Conservation (phyloP, 2,329 filamentous ascomycete species). For the Juglanconis oblonga region DNA sequence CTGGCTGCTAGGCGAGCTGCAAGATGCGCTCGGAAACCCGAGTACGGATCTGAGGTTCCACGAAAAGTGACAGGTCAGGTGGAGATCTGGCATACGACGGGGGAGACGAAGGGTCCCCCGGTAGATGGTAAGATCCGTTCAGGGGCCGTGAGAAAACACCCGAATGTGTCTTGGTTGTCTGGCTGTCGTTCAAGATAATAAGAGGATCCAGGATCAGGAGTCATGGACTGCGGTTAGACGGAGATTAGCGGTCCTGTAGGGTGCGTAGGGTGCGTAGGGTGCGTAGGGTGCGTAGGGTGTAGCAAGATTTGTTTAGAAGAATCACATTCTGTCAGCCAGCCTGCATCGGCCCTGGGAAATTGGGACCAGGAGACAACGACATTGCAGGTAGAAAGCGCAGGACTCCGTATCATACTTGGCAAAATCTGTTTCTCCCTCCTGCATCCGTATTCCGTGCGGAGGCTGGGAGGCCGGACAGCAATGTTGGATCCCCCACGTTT, state of each 20-base stretch:
- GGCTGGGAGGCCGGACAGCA: not conserved
- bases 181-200: not conserved
- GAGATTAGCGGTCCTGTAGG: not conserved
- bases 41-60: slow-evolving; percentile 1
- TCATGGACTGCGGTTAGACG: not conserved
- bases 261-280: too few species aligned
- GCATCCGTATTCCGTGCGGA: not conserved
- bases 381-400: not conserved
- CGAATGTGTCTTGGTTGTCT: not conserved
- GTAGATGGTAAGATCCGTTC: slow-evolving; percentile 6
- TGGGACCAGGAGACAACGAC: not conserved
- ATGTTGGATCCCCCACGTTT: not conserved
- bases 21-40: not conserved
- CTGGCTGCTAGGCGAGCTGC: not conserved
- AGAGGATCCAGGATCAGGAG: slow-evolving; percentile 1
- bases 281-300: too few species aligned
- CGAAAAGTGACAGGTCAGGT: slow-evolving; percentile 15
- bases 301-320: not conserved
- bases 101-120: slow-evolving; percentile 2
- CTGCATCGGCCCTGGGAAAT: not conserved
- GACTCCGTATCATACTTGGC: not conserved
- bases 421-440: not conserved
- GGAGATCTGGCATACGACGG: slow-evolving; percentile 17
- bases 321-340: not conserved
- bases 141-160: not conserved